These are phyloP conservation scores for Entomortierella parvispora DNA, from an alignment of 192 early-diverging fungal genomes.

Conservation along the genomic window DNA sequence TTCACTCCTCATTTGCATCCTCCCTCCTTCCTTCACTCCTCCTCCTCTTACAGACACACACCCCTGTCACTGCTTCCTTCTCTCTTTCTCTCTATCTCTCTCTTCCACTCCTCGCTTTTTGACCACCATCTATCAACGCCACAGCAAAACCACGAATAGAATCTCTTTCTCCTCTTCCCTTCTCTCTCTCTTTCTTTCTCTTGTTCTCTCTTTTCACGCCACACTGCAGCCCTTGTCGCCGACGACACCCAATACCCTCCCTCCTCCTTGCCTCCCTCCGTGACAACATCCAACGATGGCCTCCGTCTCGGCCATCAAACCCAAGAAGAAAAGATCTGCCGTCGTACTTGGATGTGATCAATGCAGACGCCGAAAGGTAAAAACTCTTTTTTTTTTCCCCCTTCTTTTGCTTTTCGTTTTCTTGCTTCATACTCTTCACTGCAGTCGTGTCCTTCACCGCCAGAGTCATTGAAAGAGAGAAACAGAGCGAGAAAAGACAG, in stretches of 20 bases:
- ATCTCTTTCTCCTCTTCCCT: conserved; percentile 13
- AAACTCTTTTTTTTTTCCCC: conserved; percentile 2
- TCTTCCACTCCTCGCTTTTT: not conserved
- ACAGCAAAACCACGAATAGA: conserved; percentile 3
- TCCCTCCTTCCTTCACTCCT: not conserved
- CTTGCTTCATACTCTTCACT: too few relatives aligned
- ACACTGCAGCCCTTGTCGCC: not conserved
- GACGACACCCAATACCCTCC: conserved; percentile 1
- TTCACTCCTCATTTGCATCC: not conserved
- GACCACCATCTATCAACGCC: not conserved
- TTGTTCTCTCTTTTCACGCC: not conserved
- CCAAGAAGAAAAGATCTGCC: conserved; percentile 51
- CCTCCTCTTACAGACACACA: not conserved
- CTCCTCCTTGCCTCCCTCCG: not conserved
- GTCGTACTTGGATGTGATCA: conserved; percentile 50
- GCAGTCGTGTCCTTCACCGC: too few relatives aligned
- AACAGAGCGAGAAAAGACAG: too few relatives aligned
- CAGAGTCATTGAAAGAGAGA: too few relatives aligned
- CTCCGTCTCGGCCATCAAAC: conserved; percentile 34
- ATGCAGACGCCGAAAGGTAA: conserved; percentile 50
- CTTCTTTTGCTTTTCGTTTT: not conserved
- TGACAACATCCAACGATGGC: conserved; percentile 11
- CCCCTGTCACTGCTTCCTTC: too few relatives aligned
- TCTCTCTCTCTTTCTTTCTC: conserved; percentile 4
- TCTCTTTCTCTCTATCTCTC: not conserved